phyloP scores from a whole-genome alignment of 495 filamentous ascomycete genomes.

The Mytilinidion resinicola region DNA sequence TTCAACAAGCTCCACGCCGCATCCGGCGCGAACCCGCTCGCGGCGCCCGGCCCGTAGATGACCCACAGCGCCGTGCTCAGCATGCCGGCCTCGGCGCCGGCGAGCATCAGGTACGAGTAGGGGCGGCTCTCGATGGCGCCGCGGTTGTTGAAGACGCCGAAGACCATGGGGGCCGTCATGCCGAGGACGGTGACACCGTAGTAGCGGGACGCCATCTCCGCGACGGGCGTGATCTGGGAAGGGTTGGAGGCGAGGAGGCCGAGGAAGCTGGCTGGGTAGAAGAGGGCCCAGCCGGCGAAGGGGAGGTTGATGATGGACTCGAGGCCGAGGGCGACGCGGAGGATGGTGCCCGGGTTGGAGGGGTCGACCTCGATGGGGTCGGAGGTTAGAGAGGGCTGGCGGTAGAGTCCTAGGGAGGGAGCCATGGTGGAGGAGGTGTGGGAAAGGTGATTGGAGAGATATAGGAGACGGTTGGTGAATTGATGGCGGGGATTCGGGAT shows the following conservation, averaged over 20 bases:
- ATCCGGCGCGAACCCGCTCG: conserved; percentile 13
- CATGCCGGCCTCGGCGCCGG: conserved; percentile 12
- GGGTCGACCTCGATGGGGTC: conserved; percentile 8
- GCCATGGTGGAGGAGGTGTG: background rate
- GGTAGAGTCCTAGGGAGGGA: conserved; percentile 6
- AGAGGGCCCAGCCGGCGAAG: conserved; percentile 7
- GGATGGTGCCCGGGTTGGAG: conserved; percentile 2
- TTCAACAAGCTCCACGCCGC: conserved; percentile 2
- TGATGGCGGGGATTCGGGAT: too few relatives aligned
- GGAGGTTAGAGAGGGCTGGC: conserved; percentile 1
- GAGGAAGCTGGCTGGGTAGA: conserved; percentile 12
- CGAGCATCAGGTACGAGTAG: conserved; percentile 16
- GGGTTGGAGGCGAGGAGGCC: conserved; percentile 13
- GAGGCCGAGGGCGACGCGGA: conserved; percentile 11
- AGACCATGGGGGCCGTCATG: conserved; percentile 17
- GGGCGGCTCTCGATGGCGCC: conserved; percentile 17
- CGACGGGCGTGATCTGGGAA: conserved; percentile 16
- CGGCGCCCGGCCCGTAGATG: background rate
- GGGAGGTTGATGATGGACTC: conserved; percentile 14
- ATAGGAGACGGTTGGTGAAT: too few relatives aligned
- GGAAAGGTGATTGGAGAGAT: too few relatives aligned
- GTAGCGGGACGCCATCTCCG: conserved; percentile 8
- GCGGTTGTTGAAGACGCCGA: conserved; percentile 20
- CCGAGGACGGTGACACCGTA: conserved; percentile 9
- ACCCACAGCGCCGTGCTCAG: conserved; percentile 10